Evolutionary conservation across 2,329 filamentous ascomycete species (phyloP), one percentile per base, ranked within the genome.

Genomic region (Alternaria triticina): DNA sequence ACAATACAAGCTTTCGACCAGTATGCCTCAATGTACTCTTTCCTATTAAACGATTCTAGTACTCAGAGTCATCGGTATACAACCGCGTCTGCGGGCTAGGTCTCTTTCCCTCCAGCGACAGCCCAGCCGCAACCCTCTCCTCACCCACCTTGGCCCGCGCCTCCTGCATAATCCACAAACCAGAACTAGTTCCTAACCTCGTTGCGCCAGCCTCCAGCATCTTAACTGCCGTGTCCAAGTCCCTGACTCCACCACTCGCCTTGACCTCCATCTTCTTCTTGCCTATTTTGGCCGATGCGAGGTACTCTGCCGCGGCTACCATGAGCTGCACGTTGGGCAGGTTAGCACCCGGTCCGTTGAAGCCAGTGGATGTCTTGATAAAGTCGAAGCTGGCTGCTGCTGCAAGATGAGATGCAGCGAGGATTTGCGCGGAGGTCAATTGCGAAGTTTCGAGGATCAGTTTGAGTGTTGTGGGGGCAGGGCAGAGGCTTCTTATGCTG

Each of bases 331-430:
- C 85, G 69, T 87, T 79, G 55, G 85, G 82, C 15, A 83, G 77
- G 36, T 73, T 84, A 0, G 87, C 87, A 9, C 87, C 86, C 1
- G 80, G 79, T 0, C 87, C 87, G 54, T 84, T 83, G 74, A 88
- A 88, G 2, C 87, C 87, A 1, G 87, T 89, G 28, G 83, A 85
- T 0, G 87, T 89, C 78, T 89, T 89, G 64, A 89, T 84, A 65
- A 83, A 89, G 68, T 89, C 86, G 51, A 86, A 85, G 5, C 82
- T 82, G 3, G 87, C 86, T 33, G 83, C 80, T 15, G 82, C 83
- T 3, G 85, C 83, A 44, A 89, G 79, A 22, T 84, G 81, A 17
- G 82, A 83, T 0, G 82, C 87, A 1, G 86, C 86, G 33, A 88
- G 81, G 57, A 88, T 84, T 65, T 88, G 81, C 6, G 79, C 70